Evolutionary conservation across 768 basidiomycete genomes (phyloP).

Genomic region (Boletus subcaerulescens): DNA sequence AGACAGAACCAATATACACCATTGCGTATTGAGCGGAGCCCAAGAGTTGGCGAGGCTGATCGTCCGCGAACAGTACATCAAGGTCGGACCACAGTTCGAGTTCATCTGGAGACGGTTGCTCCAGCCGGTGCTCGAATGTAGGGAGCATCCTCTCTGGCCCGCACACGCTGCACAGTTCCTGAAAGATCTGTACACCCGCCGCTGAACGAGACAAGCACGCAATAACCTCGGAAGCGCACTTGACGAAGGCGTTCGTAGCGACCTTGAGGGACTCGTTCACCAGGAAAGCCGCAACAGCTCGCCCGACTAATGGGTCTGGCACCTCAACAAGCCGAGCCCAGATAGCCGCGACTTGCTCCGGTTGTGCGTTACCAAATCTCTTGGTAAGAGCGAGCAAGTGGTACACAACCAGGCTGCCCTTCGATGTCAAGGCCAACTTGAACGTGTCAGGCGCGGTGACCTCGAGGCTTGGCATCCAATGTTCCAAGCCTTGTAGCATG

Average conservation of each 20-base stretch:
- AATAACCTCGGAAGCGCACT: constrained; percentile 76
- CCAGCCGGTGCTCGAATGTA: constrained; percentile 67
- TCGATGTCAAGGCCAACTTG: constrained; percentile 29
- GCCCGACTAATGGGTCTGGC: constrained; percentile 69
- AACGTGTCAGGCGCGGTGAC: constrained; percentile 44
- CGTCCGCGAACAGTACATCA: constrained; percentile 65
- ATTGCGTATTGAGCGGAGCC: constrained; percentile 88
- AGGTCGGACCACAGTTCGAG: constrained; percentile 79
- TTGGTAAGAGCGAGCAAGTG: constrained; percentile 82
- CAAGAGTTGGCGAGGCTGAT: constrained; percentile 64
- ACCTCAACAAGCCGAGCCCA: constrained; percentile 78
- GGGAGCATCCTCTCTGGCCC: constrained; percentile 84
- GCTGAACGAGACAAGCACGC: constrained; percentile 79
- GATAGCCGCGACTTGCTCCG: constrained; percentile 76
- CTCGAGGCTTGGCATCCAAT: constrained; percentile 79
- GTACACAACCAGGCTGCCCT: constrained; percentile 66
- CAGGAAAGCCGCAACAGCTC: constrained; percentile 77
- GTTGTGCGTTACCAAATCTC: constrained; percentile 67
- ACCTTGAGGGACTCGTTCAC: constrained; percentile 87
- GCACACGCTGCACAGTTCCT: constrained; percentile 81
- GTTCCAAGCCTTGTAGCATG: constrained; percentile 75
- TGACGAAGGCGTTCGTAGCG: constrained; percentile 72
- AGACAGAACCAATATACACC: constrained; percentile 76
- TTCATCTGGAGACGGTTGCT: constrained; percentile 57
- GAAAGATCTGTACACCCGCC: constrained; percentile 69